A percentile compares a stretch with the other conserved stretches of the same genome.
Conservation (phyloP, 2,329 filamentous ascomycete genomes). For the Colletotrichum sp. region DNA sequence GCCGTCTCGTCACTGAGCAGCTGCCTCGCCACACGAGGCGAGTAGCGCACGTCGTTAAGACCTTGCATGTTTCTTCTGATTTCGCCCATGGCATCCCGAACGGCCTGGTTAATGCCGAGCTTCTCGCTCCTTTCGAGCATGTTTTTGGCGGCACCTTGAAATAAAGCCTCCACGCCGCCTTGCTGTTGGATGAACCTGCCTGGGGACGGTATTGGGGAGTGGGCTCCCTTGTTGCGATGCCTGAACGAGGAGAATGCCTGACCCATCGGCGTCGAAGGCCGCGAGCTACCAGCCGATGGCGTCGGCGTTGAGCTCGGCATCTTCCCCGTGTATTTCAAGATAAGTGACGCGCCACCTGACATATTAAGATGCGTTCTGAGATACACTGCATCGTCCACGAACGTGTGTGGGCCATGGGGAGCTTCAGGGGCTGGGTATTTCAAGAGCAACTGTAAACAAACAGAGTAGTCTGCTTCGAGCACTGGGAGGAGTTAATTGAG, state of each 20-base stretch:
- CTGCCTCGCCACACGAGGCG: conserved; percentile 41
- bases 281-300: conserved; percentile 14
- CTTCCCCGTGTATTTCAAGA: conserved; percentile 73
- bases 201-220: conserved; percentile 52
- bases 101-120: conserved; percentile 79
- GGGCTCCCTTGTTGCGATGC: conserved; percentile 43
- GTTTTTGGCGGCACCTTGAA: conserved; percentile 78
- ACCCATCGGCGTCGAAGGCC: conserved; percentile 24
- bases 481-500: conserved; percentile 53
- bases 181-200: conserved; percentile 59
- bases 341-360: conserved; percentile 67
- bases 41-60: conserved; percentile 61
- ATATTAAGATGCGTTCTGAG: conserved; percentile 68
- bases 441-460: conserved; percentile 79
- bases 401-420: conserved; percentile 73
- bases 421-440: conserved; percentile 76
- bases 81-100: conserved; percentile 82
- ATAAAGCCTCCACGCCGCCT: conserved; percentile 69
- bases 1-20: conserved; percentile 39
- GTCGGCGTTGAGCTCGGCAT: conserved; percentile 41
- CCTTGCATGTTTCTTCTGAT: conserved; percentile 77
- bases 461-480: conserved; percentile 85
- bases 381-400: conserved; percentile 86
- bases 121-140: conserved; percentile 76
- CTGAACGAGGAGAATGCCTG: conserved; percentile 35